Percentiles rank a stretch among this genome's conserved stretches.
Evolutionary conservation across 2,329 filamentous ascomycete genomes (phyloP).

Genomic region (Penicillium sp.): DNA sequence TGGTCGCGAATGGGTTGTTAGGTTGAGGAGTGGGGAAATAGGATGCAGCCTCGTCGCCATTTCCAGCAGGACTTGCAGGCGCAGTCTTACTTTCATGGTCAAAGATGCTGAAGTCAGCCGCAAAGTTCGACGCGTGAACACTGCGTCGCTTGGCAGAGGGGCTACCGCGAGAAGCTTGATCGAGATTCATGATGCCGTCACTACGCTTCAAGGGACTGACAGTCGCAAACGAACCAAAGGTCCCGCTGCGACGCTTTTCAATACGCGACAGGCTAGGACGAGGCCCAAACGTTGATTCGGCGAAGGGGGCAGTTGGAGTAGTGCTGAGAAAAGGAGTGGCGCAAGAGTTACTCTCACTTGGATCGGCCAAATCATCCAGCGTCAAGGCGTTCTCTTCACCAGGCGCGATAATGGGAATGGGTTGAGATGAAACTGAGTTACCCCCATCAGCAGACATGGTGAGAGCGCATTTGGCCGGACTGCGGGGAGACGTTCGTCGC

Average conservation of each 20-base stretch:
- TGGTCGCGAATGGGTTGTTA: conserved; percentile 57
- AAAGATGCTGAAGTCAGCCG: conserved; percentile 75
- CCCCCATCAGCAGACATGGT: conserved; percentile 72
- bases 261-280: conserved; percentile 52
- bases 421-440: conserved; percentile 64
- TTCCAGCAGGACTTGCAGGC: conserved; percentile 36
- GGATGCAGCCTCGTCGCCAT: conserved; percentile 33
- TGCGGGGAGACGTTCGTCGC: conserved; percentile 74
- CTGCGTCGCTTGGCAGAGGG: conserved; percentile 91
- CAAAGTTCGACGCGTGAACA: conserved; percentile 73
- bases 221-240: conserved; percentile 57
- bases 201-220: conserved; percentile 90
- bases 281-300: conserved; percentile 38
- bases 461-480: conserved; percentile 79
- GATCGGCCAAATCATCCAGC: conserved; percentile 38
- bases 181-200: conserved; percentile 86
- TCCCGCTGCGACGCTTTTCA: conserved; percentile 57
- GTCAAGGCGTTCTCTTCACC: conserved; percentile 55
- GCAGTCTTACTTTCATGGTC: conserved; percentile 55
- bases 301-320: conserved; percentile 25
- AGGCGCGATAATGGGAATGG: conserved; percentile 54
- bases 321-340: conserved; percentile 49
- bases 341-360: conserved; percentile 30
- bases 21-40: conserved; percentile 43
- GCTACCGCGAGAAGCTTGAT: conserved; percentile 77